Evolutionary conservation across 495 filamentous ascomycete species (phyloP).

Genomic region (Hapsidospora chrysogenum): DNA sequence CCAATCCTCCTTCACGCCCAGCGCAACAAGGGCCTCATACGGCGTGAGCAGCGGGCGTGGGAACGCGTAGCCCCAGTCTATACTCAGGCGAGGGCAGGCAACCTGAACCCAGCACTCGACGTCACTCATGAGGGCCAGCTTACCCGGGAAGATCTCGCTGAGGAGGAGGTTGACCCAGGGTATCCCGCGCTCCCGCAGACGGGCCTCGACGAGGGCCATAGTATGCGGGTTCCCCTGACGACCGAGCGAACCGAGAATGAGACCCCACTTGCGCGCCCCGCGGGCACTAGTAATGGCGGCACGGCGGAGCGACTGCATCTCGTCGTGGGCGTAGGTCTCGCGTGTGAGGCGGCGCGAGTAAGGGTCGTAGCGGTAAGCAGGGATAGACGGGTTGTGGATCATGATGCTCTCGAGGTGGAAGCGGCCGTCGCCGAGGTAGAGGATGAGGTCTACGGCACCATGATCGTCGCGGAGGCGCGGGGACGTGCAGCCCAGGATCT

Average conservation of each 20-base stretch:
- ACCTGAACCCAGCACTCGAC: constrained; percentile 98
- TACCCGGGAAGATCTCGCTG: constrained; percentile 90
- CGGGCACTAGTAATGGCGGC: constrained; percentile 62
- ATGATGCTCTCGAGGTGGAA: constrained; percentile 97
- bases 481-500: constrained; percentile 91
- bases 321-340: constrained; percentile 76
- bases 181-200: constrained; percentile 47
- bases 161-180: constrained; percentile 70
- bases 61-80: constrained; percentile 99
- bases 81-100: constrained; percentile 84
- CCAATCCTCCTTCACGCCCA: constrained; percentile 68
- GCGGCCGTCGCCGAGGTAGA: constrained; percentile 90
- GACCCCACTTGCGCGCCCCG: constrained; percentile 70
- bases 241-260: constrained; percentile 84
- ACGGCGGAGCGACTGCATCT: constrained; percentile 68
- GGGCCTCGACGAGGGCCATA: constrained; percentile 66
- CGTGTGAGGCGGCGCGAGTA: constrained; percentile 83
- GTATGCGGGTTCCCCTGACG: constrained; percentile 93
- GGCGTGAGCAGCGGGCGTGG: constrained; percentile 74
- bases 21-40: constrained; percentile 82
- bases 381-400: constrained; percentile 87
- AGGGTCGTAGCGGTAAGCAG: constrained; percentile 92
- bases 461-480: constrained; percentile 44
- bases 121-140: constrained; percentile 78
- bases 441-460: constrained; percentile 50